A percentile compares a stretch with the other conserved stretches of the same genome.
These are phyloP conservation scores for Avena atlantica DNA, from an alignment of 176 grass and related monocot species.

Conservation along the genomic window DNA sequence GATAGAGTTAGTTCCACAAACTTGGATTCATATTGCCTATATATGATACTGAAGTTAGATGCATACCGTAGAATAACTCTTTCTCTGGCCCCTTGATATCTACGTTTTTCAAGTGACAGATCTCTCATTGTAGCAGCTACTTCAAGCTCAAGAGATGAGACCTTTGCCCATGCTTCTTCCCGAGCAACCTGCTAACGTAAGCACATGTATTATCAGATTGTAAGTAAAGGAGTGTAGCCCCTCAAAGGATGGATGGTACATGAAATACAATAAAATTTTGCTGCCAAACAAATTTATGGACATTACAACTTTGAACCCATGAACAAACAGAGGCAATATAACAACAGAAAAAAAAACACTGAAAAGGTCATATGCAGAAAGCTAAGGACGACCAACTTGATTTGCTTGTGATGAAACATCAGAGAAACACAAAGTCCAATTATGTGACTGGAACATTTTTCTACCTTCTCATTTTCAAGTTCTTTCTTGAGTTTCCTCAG, in stretches of 20 bases:
- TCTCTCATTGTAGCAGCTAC: conserved; percentile 90
- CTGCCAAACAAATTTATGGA: conserved; percentile 9
- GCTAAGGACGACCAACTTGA: conserved; percentile 11
- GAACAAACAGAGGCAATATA: conserved; percentile 10
- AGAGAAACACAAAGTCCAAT: conserved; percentile 18
- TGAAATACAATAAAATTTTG: conserved; percentile 29
- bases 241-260: conserved; percentile 24
- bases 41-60: conserved; percentile 37
- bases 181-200: conserved; percentile 89
- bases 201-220: conserved; percentile 56
- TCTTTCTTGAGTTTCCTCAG: conserved; percentile 76
- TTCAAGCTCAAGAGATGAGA: conserved; percentile 93
- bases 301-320: not conserved
- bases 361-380: conserved; percentile 8
- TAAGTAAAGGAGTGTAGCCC: conserved; percentile 31
- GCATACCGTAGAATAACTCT: conserved; percentile 89
- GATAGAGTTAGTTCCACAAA: conserved; percentile 35
- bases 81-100: conserved; percentile 96
- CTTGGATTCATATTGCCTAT: not conserved
- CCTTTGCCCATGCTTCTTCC: conserved; percentile 97
- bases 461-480: conserved; percentile 98
- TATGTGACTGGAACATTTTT: conserved; percentile 51
- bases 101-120: conserved; percentile 90
- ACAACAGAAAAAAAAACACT: conserved; percentile 1
- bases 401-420: conserved; percentile 22